Conservation (phyloP, 2,329 filamentous ascomycete species). For the Verticillium tricorpus region DNA sequence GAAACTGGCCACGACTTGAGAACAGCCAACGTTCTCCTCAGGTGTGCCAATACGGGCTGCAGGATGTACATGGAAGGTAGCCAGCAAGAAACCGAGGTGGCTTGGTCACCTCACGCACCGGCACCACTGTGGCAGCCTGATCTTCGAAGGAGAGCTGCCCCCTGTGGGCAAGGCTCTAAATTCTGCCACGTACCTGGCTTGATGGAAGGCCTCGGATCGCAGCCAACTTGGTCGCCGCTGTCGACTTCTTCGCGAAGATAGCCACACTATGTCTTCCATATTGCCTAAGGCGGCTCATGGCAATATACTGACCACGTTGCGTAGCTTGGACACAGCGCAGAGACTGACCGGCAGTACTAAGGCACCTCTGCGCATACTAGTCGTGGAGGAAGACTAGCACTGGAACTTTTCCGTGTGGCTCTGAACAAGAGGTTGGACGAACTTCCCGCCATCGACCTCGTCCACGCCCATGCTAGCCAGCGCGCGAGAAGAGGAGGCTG, state of each 20-base stretch:
- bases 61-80: too few species aligned
- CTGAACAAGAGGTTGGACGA: not conserved
- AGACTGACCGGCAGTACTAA: conserved; percentile 6
- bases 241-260: conserved; percentile 31
- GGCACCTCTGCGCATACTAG: not conserved
- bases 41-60: too few species aligned
- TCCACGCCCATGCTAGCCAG: not conserved
- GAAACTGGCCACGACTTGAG: too few species aligned
- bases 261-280: conserved; percentile 28
- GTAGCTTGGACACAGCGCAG: conserved; percentile 11
- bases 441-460: not conserved
- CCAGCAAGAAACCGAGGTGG: too few species aligned
- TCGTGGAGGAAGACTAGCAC: not conserved
- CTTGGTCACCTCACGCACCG: too few species aligned
- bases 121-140: too few species aligned
- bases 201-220: conserved; percentile 23
- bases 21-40: too few species aligned
- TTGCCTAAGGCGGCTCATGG: conserved; percentile 11
- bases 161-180: too few species aligned
- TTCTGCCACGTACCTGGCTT: too few species aligned
- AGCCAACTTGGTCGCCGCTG: conserved; percentile 30
- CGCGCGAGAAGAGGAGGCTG: not conserved
- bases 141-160: too few species aligned
- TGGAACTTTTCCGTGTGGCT: conserved; percentile 1
- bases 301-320: conserved; percentile 13